phyloP scores from a whole-genome alignment of 192 early-diverging fungal genomes.

The Backusella macrospora region DNA sequence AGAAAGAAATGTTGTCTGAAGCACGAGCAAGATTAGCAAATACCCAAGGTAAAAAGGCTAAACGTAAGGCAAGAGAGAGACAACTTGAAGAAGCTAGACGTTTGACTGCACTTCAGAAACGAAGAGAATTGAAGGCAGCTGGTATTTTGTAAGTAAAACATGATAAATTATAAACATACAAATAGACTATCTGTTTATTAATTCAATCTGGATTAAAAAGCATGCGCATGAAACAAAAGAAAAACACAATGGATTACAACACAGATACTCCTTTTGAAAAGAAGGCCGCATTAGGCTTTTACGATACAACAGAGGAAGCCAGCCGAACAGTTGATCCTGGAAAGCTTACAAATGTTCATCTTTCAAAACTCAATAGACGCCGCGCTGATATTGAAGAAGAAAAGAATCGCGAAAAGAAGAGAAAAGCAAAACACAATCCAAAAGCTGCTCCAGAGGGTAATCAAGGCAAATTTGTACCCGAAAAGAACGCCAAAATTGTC shows the following conservation, averaged over 20 bases:
- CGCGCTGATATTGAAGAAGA: conserved; percentile 83
- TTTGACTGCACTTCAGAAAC: conserved; percentile 88
- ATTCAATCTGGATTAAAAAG: background rate
- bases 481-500: conserved; percentile 49
- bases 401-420: conserved; percentile 78
- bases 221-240: conserved; percentile 66
- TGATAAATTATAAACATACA: background rate
- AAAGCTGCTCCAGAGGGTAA: conserved; percentile 57
- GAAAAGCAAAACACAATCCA: conserved; percentile 57
- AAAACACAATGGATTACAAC: conserved; percentile 90
- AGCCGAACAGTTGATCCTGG: conserved; percentile 60
- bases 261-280: conserved; percentile 96
- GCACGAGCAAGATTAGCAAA: conserved; percentile 98
- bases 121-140: conserved; percentile 94
- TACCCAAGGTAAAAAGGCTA: conserved; percentile 99
- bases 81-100: conserved; percentile 96
- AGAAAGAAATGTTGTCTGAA: conserved; percentile 99
- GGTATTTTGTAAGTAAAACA: conserved; percentile 77
- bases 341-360: conserved; percentile 68
- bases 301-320: conserved; percentile 88
- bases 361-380: conserved; percentile 88
- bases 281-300: conserved; percentile 86
- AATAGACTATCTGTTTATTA: background rate
- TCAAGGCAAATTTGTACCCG: conserved; percentile 62
- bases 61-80: conserved; percentile 97